phyloP scores from a whole-genome alignment of 2,329 filamentous ascomycete genomes.

The Cercospora brassicicola region DNA sequence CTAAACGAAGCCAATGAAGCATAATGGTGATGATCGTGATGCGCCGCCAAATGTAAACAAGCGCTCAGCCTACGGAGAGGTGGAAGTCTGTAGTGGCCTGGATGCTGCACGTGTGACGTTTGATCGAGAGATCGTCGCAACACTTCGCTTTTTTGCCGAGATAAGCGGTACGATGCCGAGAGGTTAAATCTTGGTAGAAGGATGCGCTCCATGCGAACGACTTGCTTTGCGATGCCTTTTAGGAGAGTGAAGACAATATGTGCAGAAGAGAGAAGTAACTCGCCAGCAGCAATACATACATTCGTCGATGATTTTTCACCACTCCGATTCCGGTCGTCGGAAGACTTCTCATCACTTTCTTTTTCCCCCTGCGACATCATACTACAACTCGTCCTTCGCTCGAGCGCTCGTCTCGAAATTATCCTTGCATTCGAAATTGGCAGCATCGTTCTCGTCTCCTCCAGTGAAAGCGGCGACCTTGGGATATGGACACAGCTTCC shows the following conservation, averaged over 20 bases:
- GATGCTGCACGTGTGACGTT: constrained; percentile 11
- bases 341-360: background rate
- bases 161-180: background rate
- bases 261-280: background rate
- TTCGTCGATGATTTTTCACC: background rate
- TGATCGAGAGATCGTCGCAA: background rate
- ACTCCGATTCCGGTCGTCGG: background rate
- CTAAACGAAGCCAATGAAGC: background rate
- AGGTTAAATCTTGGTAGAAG: background rate
- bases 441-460: constrained; percentile 21
- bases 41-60: background rate
- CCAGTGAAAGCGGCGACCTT: constrained; percentile 23
- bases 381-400: constrained; percentile 20
- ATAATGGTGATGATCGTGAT: constrained; percentile 2
- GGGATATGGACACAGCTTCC: constrained; percentile 29
- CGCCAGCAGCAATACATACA: background rate
- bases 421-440: constrained; percentile 27
- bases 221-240: background rate
- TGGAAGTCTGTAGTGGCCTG: constrained; percentile 11
- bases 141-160: background rate
- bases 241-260: background rate
- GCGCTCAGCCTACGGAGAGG: background rate
- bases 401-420: constrained; percentile 6
- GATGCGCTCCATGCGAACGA: background rate
- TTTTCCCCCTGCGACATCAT: background rate